Evolutionary conservation across 1,139 yeast genomes (phyloP), one percentile per base, ranked within the genome.

Genomic region (Debaryomyces subglobosus): DNA sequence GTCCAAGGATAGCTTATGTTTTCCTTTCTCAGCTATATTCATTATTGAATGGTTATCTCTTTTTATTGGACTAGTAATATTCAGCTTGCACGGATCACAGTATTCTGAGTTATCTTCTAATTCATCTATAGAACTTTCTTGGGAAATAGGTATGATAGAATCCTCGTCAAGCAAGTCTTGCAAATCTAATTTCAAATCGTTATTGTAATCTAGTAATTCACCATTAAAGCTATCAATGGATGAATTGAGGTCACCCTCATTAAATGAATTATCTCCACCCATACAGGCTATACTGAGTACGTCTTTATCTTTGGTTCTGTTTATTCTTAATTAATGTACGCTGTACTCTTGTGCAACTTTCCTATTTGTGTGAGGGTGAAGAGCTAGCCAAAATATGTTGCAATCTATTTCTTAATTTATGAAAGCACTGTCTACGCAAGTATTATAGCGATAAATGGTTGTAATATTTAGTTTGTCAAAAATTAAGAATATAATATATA

Each of bases 121-220:
- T 30, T 49, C 12, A 20, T 47, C 47, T 10, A 36, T 13, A 24
- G 50, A 43, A 15, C 3, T 13, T 27, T 37, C 38, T 32, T 37
- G 37, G 16, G 47, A 30, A 21, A 29, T 38, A 20, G 33, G 38
- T 7, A 40, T 39, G 10, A 33, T 9, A 44, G 43, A 23, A 10
- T 43, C 49, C 25, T 52, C 53, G n/a, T 57, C 53, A 33, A 62
- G 52, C 45, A 68, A 55, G 29, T 58, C 63, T 42, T 54, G 54
- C 45, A 67, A 55, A 44, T 67, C 71, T 16, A 68, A 51, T 38
- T 61, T 59, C 48, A 58, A 59, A n/a, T 66, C 71, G 13, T 64
- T 64, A 13, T 40, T 43, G 30, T 59, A 53, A 20, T 56, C 48
- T 23, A 54, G 45, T 23, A 27, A 47, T 38, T 55, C 56, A 52